Conservation (phyloP, 495 filamentous ascomycete species). For the Podospora sp. region DNA sequence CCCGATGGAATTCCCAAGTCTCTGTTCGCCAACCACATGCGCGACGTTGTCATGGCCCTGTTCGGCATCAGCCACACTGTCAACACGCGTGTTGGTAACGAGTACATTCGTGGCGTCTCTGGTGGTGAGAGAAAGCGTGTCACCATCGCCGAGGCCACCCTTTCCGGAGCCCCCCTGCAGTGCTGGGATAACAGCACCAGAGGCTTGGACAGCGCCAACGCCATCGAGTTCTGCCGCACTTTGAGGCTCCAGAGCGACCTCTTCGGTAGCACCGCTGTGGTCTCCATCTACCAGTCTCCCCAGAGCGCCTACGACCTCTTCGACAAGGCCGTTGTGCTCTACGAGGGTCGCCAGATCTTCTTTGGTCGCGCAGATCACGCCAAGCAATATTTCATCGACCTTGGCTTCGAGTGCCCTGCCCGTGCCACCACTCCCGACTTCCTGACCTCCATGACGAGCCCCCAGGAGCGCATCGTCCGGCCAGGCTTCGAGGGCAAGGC, state of each 20-base stretch:
- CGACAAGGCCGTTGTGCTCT: slow-evolving; percentile 76
- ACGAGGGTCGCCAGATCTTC: slow-evolving; percentile 83
- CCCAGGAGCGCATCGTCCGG: slow-evolving; percentile 64
- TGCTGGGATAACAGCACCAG: slow-evolving; percentile 88
- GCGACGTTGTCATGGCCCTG: slow-evolving; percentile 78
- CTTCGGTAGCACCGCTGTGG: slow-evolving; percentile 64
- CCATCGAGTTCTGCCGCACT: slow-evolving; percentile 76
- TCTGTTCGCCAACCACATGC: slow-evolving; percentile 64
- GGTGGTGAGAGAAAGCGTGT: slow-evolving; percentile 85
- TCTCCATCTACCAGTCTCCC: slow-evolving; percentile 85
- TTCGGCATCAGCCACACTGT: slow-evolving; percentile 75
- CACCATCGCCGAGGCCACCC: slow-evolving; percentile 72
- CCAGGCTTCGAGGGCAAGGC: slow-evolving; percentile 65
- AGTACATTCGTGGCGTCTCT: slow-evolving; percentile 75
- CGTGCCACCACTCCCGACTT: slow-evolving; percentile 80
- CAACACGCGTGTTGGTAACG: slow-evolving; percentile 78
- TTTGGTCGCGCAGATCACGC: slow-evolving; percentile 67
- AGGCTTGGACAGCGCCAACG: slow-evolving; percentile 78
- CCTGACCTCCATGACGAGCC: slow-evolving; percentile 76
- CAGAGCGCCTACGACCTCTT: slow-evolving; percentile 78
- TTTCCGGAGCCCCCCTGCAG: slow-evolving; percentile 68
- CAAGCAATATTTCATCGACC: slow-evolving; percentile 68
- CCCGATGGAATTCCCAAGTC: slow-evolving; percentile 60
- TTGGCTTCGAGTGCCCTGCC: slow-evolving; percentile 74
- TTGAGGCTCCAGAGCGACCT: slow-evolving; percentile 68